Evolutionary conservation across 2,329 filamentous ascomycete species (phyloP).

Genomic region (Nothophoma quercina): DNA sequence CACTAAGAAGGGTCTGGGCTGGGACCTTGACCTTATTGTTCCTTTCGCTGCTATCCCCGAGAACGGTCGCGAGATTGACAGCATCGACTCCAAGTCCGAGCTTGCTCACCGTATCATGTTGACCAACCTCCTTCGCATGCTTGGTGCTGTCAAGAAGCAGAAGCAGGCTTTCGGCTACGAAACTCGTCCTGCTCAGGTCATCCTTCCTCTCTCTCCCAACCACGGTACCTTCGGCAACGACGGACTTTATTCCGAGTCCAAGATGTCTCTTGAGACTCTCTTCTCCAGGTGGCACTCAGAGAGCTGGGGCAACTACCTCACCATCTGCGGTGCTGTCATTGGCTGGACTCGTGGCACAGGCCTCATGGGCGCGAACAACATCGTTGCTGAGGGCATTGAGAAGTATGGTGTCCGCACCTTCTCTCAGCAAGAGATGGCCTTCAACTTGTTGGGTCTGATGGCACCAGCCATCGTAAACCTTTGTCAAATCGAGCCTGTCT

Average conservation of each 20-base stretch:
- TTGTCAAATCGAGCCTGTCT: constrained; percentile 94
- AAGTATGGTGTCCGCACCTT: constrained; percentile 97
- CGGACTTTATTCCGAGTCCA: constrained; percentile 97
- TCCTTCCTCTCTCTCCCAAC: constrained; percentile 94
- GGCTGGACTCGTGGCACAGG: constrained; percentile 99
- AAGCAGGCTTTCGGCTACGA: constrained; percentile 89
- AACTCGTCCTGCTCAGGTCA: constrained; percentile 94
- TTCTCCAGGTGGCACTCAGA: constrained; percentile 99
- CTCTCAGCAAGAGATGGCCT: constrained; percentile 99
- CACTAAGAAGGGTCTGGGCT: constrained; percentile 92
- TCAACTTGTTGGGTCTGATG: constrained; percentile 97
- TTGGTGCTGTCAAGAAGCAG: constrained; percentile 89
- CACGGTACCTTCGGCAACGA: constrained; percentile 98
- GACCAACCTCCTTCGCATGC: constrained; percentile 90
- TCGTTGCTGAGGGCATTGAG: constrained; percentile 96
- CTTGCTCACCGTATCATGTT: constrained; percentile 99
- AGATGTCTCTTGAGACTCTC: constrained; percentile 93
- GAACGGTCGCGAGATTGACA: constrained; percentile 96
- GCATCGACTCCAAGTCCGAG: constrained; percentile 96
- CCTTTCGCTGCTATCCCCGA: constrained; percentile 98
- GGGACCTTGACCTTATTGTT: constrained; percentile 96
- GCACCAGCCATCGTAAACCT: constrained; percentile 91
- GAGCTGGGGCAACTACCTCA: constrained; percentile 96
- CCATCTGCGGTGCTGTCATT: constrained; percentile 97
- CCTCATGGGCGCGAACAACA: constrained; percentile 97